phyloP scores from a whole-genome alignment of 345 rosid genomes.

The Boechera divaricarpa region DNA sequence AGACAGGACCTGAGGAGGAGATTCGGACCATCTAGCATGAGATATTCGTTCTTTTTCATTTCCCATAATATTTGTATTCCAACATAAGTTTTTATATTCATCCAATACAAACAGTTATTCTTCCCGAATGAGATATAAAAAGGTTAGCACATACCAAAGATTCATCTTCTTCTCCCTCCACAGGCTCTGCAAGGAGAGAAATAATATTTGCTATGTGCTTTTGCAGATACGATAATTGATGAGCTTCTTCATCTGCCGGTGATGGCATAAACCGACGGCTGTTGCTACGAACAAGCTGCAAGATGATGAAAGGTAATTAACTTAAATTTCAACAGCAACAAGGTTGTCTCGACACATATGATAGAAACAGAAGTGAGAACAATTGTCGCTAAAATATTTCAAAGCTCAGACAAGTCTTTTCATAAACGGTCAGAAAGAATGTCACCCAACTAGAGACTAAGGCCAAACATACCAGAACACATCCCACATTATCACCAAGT shows the following conservation, averaged over 20 bases:
- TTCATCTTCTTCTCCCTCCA: constrained; percentile 83
- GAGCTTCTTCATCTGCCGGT: constrained; percentile 94
- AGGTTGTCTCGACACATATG: constrained; percentile 4
- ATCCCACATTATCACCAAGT: not conserved
- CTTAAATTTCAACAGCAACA: constrained; percentile 16
- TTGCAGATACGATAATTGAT: constrained; percentile 90
- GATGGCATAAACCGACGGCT: constrained; percentile 96
- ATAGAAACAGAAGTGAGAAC: not conserved
- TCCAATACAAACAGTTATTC: not conserved
- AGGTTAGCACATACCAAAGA: constrained; percentile 66
- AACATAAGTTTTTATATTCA: not conserved
- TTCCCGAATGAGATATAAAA: constrained; percentile 27
- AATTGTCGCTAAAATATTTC: not conserved
- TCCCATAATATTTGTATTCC: constrained; percentile 6
- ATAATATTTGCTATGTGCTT: constrained; percentile 88
- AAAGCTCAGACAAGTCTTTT: not conserved
- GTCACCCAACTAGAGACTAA: constrained; percentile 1
- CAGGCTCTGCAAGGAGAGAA: constrained; percentile 83
- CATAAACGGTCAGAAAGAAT: not conserved
- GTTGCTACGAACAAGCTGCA: constrained; percentile 95
- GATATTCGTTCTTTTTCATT: not conserved
- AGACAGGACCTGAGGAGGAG: constrained; percentile 67
- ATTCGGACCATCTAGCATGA: constrained; percentile 24
- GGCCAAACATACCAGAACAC: constrained; percentile 9
- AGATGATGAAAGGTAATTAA: constrained; percentile 32